Evolutionary conservation across 83 land plant genomes (phyloP).

Genomic region (Picea abies): DNA sequence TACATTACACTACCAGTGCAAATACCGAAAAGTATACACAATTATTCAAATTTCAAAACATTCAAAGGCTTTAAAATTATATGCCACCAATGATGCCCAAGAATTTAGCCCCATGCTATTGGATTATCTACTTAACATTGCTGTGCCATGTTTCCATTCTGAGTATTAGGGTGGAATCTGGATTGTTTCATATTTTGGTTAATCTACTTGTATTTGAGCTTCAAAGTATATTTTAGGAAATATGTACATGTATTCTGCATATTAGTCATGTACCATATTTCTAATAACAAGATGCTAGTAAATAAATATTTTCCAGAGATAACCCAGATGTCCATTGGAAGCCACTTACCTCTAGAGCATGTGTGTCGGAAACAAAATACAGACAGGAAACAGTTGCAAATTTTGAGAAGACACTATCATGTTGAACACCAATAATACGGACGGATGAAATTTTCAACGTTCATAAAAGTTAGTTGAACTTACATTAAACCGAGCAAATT

Average conservation of each 20-base stretch:
- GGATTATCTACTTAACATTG: background rate
- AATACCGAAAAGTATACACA: background rate
- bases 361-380: background rate
- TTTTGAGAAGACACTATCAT: background rate
- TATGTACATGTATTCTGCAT: background rate
- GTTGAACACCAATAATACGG: background rate
- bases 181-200: background rate
- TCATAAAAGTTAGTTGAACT: background rate
- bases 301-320: background rate
- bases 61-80: background rate
- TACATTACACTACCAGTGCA: background rate
- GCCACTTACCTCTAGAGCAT: background rate
- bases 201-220: background rate
- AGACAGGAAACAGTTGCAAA: background rate
- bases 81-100: background rate
- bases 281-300: background rate
- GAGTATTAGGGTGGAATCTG: background rate
- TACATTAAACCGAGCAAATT: constrained; percentile 15
- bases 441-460: background rate
- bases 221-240: background rate
- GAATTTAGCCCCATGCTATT: background rate
- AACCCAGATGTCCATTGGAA: background rate
- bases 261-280: background rate
- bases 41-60: background rate
- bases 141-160: background rate